Evolutionary conservation across 345 rosid genomes (phyloP).

Genomic region (Balakata baccata): DNA sequence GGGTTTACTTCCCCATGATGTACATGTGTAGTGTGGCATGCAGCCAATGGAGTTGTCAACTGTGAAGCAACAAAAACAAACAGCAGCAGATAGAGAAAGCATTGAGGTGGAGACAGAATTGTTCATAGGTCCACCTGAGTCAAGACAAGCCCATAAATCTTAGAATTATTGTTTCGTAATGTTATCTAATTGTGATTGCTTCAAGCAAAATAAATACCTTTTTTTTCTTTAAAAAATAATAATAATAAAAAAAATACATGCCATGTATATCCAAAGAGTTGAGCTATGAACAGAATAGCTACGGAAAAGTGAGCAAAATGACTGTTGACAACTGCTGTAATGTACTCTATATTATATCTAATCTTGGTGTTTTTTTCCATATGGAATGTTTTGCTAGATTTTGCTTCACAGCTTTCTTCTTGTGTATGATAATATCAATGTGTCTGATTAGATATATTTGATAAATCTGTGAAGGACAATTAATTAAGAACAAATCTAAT

Average conservation of each 20-base stretch:
- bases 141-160: constrained; percentile 19
- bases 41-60: constrained; percentile 5
- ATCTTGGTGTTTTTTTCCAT: too few species aligned
- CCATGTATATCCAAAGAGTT: background rate
- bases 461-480: too few species aligned
- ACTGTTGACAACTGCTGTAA: too few species aligned
- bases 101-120: constrained; percentile 77
- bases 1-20: background rate
- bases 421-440: too few species aligned
- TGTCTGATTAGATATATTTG: too few species aligned
- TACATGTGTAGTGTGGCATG: constrained; percentile 37
- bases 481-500: too few species aligned
- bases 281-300: background rate
- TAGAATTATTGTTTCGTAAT: background rate
- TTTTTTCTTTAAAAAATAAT: background rate
- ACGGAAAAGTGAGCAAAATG: too few species aligned
- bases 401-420: too few species aligned
- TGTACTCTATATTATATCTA: too few species aligned
- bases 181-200: background rate
- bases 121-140: constrained; percentile 66
- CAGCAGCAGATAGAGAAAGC: constrained; percentile 13
- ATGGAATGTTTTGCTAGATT: too few species aligned
- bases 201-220: background rate
- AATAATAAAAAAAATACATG: background rate
- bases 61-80: constrained; percentile 24